Evolutionary conservation across 352 stramenopile genomes (phyloP).

Genomic region (Globisporangium emineosum): DNA sequence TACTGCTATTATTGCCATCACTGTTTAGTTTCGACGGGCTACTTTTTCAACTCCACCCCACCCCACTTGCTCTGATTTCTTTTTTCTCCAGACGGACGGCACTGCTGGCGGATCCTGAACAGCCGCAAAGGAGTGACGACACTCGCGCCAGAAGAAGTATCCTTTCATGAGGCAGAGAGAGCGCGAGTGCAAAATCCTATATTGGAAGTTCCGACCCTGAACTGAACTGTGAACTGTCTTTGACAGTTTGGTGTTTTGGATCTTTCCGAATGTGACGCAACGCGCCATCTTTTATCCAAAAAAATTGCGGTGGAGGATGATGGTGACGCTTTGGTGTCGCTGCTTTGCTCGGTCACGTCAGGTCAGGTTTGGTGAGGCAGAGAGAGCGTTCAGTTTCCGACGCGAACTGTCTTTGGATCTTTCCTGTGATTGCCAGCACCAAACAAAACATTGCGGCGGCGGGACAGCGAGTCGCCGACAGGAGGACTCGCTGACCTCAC

Average conservation of each 20-base stretch:
- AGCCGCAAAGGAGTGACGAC: neutral
- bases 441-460: no score
- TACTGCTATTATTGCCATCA: neutral
- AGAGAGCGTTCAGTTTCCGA: no score
- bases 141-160: neutral
- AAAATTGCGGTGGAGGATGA: neutral
- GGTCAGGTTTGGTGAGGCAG: no score
- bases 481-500: no score
- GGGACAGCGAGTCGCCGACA: no score
- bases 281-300: no score
- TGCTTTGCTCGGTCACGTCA: no score
- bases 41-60: neutral
- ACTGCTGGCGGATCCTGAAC: neutral
- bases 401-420: no score
- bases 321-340: neutral
- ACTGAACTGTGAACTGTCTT: no score
- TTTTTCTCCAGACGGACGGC: conserved; percentile 1
- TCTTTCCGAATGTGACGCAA: neutral
- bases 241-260: neutral
- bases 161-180: neutral
- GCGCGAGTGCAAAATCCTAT: no score
- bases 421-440: no score
- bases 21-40: neutral
- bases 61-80: neutral
- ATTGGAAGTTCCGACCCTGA: no score